Evolutionary conservation across 1,284 basidiomycete genomes (phyloP).

Genomic region (Boletus nobilissimus): DNA sequence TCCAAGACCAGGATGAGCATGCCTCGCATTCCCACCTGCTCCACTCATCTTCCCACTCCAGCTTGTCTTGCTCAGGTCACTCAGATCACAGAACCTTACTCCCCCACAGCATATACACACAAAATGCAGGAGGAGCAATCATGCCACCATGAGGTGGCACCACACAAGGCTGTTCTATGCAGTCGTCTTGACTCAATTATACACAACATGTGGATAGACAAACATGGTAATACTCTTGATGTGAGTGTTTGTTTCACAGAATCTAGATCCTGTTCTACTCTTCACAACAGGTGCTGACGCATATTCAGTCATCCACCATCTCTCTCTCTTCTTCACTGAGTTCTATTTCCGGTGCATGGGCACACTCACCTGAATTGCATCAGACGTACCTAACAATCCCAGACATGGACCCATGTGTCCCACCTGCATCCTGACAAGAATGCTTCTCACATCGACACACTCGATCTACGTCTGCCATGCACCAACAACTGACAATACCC

Average conservation of each 20-base stretch:
- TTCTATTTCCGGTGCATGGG: slow-evolving; percentile 43
- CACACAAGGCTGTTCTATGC: slow-evolving; percentile 66
- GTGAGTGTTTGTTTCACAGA: slow-evolving; percentile 36
- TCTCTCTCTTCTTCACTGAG: slow-evolving; percentile 47
- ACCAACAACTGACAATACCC: slow-evolving; percentile 18
- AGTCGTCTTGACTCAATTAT: slow-evolving; percentile 65
- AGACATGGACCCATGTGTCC: slow-evolving; percentile 31
- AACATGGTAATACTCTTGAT: slow-evolving; percentile 35
- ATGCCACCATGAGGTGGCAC: slow-evolving; percentile 49
- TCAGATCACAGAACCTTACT: slow-evolving; percentile 32
- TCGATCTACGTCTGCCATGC: slow-evolving; percentile 28
- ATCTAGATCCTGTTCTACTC: slow-evolving; percentile 19
- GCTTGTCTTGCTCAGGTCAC: slow-evolving; percentile 41
- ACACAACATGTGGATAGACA: slow-evolving; percentile 46
- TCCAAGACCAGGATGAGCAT: slow-evolving; percentile 43
- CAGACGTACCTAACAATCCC: slow-evolving; percentile 37
- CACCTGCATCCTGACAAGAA: slow-evolving; percentile 16
- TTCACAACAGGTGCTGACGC: slow-evolving; percentile 34
- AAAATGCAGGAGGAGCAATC: slow-evolving; percentile 39
- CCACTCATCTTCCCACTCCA: slow-evolving; percentile 45
- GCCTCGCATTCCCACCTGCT: slow-evolving; percentile 44
- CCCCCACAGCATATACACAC: slow-evolving; percentile 22
- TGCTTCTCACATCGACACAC: slow-evolving; percentile 22
- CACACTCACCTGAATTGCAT: slow-evolving; percentile 43
- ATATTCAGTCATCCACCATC: slow-evolving; percentile 34